Evolutionary conservation across 1,284 basidiomycete genomes (phyloP), one percentile per base, ranked within the genome.

Genomic region (Papiliotrema flavescens): DNA sequence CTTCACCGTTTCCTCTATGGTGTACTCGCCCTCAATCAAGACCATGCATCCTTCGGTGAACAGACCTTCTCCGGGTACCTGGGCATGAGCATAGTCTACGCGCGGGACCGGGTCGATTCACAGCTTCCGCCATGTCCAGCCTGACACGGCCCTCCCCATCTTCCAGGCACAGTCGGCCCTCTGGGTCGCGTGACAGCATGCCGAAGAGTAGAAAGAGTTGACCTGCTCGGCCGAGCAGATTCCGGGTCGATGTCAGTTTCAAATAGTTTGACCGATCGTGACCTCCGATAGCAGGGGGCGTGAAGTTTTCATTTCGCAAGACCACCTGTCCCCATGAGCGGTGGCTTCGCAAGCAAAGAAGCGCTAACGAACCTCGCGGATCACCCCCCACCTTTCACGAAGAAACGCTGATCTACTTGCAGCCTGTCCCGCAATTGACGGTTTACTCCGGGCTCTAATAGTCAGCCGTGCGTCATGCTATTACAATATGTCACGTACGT

Each of bases 1-100:
- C 56, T 87, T 82, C 51, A 99, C 81, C 1, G 83, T 88, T 48
- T 88, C 89, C 28, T 98, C 90, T 56, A 92, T 85, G 0, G 90
- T 97, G 71, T 98, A 99, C 68, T 94, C 90, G 34, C 96, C 96
- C 76, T 98, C 96, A 0, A 98, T 85, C 9, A 99, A 82, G 1
- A 93, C 90, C 75, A 97, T 88, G 57, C 88, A 91, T 0, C 96
- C 96, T 74, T 98, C 94, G 0, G 94, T 97, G 69, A 98, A 98
- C 15, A 99, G 76, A 0, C 96, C 96, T 72, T 97, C 94, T 43
- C 93, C 92, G 5, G 95, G 94, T 57, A 90, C 89, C 92, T 93
- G 60, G 44, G 37, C 40, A 41, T 59, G 20, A 59, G 57, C 47
- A 19, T 6, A 11, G n/a, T 19, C 36, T 44, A 9, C 51, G 23